A percentile compares a stretch with the other conserved stretches of the same genome.
Evolutionary conservation across 192 early-diverging fungal genomes (phyloP).

Genomic region (Kappamyces sp.): DNA sequence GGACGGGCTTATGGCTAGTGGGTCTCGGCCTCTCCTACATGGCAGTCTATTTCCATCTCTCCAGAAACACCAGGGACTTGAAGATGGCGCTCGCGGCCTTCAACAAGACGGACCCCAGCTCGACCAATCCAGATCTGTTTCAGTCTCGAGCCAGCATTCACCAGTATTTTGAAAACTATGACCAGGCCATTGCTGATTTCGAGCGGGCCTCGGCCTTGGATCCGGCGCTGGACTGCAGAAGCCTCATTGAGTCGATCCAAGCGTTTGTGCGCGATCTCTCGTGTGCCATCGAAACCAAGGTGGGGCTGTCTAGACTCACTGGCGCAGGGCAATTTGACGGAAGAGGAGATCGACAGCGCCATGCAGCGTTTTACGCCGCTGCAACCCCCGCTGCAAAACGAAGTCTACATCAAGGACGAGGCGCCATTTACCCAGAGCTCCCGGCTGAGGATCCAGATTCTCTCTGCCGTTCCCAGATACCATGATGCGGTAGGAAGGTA

Average conservation of each 20-base stretch:
- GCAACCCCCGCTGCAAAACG: not conserved
- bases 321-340: not conserved
- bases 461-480: not conserved
- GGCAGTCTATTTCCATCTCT: conserved; percentile 11
- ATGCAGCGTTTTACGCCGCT: not conserved
- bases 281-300: not conserved
- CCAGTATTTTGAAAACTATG: conserved; percentile 18
- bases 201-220: not conserved
- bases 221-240: not conserved
- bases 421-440: not conserved
- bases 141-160: conserved; percentile 8
- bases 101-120: conserved; percentile 7
- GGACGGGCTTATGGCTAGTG: not conserved
- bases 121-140: conserved; percentile 14
- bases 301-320: not conserved
- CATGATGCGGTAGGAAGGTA: not conserved
- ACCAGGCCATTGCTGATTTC: conserved; percentile 17
- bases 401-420: not conserved
- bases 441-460: not conserved
- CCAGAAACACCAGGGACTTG: conserved; percentile 14
- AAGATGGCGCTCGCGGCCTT: conserved; percentile 14
- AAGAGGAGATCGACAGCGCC: not conserved
- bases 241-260: not conserved
- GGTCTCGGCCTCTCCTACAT: conserved; percentile 18
- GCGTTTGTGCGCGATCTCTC: not conserved